These are phyloP conservation scores for Cladophialophora bantiana DNA, from an alignment of 2,329 filamentous ascomycete genomes.

Conservation along the genomic window DNA sequence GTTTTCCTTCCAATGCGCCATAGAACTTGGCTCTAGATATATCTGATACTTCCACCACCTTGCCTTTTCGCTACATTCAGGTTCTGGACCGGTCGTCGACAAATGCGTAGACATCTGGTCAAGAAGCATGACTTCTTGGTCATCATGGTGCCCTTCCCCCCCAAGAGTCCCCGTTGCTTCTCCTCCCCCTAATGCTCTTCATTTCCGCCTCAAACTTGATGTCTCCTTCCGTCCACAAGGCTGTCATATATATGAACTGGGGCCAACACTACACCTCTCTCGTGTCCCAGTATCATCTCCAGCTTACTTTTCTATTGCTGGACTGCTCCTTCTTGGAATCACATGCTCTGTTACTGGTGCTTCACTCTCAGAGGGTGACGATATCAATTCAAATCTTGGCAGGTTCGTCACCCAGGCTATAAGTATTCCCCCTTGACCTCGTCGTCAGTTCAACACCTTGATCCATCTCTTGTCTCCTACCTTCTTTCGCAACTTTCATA, in stretches of 20 bases:
- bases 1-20: no score
- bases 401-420: neutral
- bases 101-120: no score
- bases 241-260: conserved; percentile 1
- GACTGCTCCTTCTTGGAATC: neutral
- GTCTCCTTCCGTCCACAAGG: neutral
- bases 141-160: no score
- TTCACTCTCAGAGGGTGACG: neutral
- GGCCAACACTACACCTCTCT: neutral
- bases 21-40: no score
- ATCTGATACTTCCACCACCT: no score
- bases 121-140: no score
- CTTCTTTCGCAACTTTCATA: neutral
- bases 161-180: no score
- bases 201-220: neutral
- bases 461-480: neutral
- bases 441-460: neutral
- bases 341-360: neutral
- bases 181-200: neutral
- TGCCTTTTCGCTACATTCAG: no score
- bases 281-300: neutral
- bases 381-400: neutral
- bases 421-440: neutral
- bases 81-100: no score
- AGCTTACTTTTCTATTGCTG: neutral